Evolutionary conservation across 2,329 filamentous ascomycete genomes (phyloP), one percentile per base, ranked within the genome.

Genomic region (Cladosporium sp.): DNA sequence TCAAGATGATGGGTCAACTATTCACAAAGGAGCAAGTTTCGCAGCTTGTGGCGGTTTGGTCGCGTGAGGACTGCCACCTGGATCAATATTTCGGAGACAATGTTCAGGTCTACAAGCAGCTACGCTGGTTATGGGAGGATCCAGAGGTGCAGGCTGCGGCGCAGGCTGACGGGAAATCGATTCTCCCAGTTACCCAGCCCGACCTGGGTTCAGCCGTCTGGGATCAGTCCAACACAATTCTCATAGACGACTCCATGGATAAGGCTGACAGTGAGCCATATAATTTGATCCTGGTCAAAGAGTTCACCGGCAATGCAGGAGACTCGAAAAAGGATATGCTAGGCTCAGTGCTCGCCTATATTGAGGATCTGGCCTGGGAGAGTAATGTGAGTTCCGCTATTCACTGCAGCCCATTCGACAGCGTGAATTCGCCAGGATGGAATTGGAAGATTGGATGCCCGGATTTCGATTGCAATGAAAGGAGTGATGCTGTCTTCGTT

Each of bases 371-470:
- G 20, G 75, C 78, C 40, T 75, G 71, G 58, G 76, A 81, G 63
- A 75, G 73, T 2, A 83, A 92, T 67, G 79, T 91, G n/a, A 69
- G 67, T 52, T 61, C 68, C 19, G 65, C 61, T 42, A 69, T 69
- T 14, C 39, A 42, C 8, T 15, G 20, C 39, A 22, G 15, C 11
- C 39, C 39, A 42, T 43, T 43, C 40, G 20, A 43, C 20, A 12
- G 39, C 17, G 17, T 19, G 3, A 3, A 19, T 12, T 11, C 8
- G 7, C 39, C 17, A 42, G 39, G 39, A 17, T 43, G 40, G 19
- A 43, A 43, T 7, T 43, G 40, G 40, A 22, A 8, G 12, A 25
- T 43, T 43, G 40, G 12, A 14, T 43, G 40, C 20, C 20, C 40
- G 4, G 40, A 43, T 43, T 43, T 25, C 12, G 40, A 25, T 14